These are phyloP conservation scores for Candida boleticola DNA, from an alignment of 805 yeast species.

Conservation along the genomic window DNA sequence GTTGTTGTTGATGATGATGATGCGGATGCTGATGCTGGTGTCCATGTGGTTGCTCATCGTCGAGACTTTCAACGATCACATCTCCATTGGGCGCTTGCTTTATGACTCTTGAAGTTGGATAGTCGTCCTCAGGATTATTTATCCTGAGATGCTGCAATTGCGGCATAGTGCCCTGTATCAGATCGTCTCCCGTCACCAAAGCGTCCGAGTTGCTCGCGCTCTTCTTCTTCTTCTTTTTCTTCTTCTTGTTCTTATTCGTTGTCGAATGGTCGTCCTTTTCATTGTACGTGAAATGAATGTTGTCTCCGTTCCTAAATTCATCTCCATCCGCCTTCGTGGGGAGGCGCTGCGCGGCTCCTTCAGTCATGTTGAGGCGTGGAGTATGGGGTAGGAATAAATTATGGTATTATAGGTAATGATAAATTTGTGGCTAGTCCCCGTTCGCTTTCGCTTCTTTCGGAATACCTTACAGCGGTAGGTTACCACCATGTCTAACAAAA, in stretches of 20 bases:
- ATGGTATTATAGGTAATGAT: no score
- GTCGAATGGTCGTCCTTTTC: slow-evolving; percentile 1
- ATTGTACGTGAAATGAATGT: slow-evolving; percentile 29
- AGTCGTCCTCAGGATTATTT: slow-evolving; percentile 57
- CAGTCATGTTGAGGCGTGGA: no score
- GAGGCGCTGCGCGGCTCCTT: no score
- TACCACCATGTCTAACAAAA: no score
- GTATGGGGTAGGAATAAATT: no score
- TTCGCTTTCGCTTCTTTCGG: no score
- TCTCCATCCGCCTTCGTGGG: slow-evolving; percentile 9
- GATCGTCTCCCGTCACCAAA: slow-evolving; percentile 4
- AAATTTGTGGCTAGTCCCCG: no score
- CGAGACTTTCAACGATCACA: slow-evolving; percentile 64
- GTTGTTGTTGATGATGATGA: slow-evolving; percentile 5
- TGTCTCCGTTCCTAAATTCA: slow-evolving; percentile 29
- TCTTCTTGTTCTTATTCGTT: slow-evolving; percentile 20
- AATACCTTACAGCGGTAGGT: no score
- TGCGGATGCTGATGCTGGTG: slow-evolving; percentile 18
- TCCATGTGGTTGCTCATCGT: slow-evolving; percentile 21
- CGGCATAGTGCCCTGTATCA: slow-evolving; percentile 3
- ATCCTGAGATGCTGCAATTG: slow-evolving; percentile 41
- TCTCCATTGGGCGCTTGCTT: slow-evolving; percentile 74
- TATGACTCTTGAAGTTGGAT: slow-evolving; percentile 70
- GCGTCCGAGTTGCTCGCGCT: slow-evolving; percentile 9
- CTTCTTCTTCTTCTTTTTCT: slow-evolving; percentile 33